These are phyloP conservation scores for Apocynum venetum DNA, from an alignment of 257 asterid genomes.

Conservation along the genomic window DNA sequence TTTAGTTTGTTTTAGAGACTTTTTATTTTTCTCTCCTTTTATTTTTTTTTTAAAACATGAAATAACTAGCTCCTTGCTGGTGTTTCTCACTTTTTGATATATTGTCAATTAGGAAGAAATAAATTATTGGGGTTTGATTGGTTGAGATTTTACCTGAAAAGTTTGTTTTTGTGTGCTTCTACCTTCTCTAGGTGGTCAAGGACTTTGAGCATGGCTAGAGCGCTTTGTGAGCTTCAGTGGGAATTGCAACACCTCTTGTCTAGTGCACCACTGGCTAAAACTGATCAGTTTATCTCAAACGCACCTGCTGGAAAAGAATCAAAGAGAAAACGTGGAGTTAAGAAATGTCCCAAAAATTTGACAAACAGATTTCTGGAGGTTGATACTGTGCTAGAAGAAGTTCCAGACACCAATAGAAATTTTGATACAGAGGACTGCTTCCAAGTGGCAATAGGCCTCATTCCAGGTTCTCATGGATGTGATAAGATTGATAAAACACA, in stretches of 20 bases:
- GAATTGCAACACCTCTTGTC: constrained; percentile 41
- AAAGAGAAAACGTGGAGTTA: constrained; percentile 25
- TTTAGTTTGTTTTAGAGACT: background rate
- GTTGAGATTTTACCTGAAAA: background rate
- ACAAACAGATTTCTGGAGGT: constrained; percentile 21
- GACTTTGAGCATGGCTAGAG: constrained; percentile 74
- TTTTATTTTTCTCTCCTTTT: background rate
- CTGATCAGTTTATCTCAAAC: constrained; percentile 37
- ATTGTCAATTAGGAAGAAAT: background rate
- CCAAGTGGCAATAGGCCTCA: constrained; percentile 9
- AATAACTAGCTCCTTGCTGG: background rate
- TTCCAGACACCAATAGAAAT: constrained; percentile 12
- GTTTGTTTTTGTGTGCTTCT: background rate
- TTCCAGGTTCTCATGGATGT: constrained; percentile 6
- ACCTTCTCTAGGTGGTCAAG: constrained; percentile 66
- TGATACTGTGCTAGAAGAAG: constrained; percentile 13
- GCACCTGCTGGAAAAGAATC: constrained; percentile 63
- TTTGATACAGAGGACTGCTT: constrained; percentile 18
- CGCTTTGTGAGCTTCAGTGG: constrained; percentile 78
- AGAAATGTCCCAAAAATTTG: constrained; percentile 24
- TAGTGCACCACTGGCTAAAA: constrained; percentile 6
- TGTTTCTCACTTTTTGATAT: background rate
- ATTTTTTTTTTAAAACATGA: no score
- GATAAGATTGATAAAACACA: constrained; percentile 17
- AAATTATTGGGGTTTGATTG: background rate